Evolutionary conservation across 345 rosid species (phyloP), one percentile per base, ranked within the genome.

Genomic region (Gossypium thurberi): DNA sequence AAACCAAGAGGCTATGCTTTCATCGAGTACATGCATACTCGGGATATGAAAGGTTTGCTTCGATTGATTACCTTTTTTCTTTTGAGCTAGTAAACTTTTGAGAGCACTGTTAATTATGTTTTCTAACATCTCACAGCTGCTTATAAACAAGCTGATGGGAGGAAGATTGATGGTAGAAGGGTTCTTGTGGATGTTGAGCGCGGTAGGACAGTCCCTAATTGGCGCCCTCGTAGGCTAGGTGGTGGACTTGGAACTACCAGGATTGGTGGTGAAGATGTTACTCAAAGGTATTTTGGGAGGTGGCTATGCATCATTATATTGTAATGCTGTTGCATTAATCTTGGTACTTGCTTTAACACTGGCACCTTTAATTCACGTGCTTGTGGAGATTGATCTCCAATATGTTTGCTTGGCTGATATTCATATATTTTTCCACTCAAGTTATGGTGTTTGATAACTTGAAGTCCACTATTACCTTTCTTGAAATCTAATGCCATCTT

Each of bases 141-240:
- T 55, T 95, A 92, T 82, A 95, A 95, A 79, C 99, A 95, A 87
- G 99, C 96, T 76, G 99, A 95, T 87, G 99, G 98, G 77, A 85
- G 87, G 86, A 95, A 95, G 86, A 85, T 95, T 85, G 99, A 95
- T 76, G 97, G 97, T 18, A 87, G 94, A 85, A 95, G 98, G 83
- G 99, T 95, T 74, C 91, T 95, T 78, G 98, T 95, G 68, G 99
- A 95, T 84, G 99, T 95, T 67, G 98, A 95, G 80, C 94, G 98
- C 42, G 97, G 99, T 77, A 85, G 98, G 81, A 95, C 99, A 42
- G 99, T 95, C 50, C 99, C 99, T n/a, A 95, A 95, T 83, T 95
- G 98, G 99, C 90, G 99, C 48, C 99, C 99, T 44, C 98, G 98
- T 57, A 87, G 98, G 67, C 90, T 95, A 70, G 99, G 99, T 75